These are phyloP conservation scores for Ophiostoma ips DNA, from an alignment of 2,329 filamentous ascomycete species.

Conservation along the genomic window DNA sequence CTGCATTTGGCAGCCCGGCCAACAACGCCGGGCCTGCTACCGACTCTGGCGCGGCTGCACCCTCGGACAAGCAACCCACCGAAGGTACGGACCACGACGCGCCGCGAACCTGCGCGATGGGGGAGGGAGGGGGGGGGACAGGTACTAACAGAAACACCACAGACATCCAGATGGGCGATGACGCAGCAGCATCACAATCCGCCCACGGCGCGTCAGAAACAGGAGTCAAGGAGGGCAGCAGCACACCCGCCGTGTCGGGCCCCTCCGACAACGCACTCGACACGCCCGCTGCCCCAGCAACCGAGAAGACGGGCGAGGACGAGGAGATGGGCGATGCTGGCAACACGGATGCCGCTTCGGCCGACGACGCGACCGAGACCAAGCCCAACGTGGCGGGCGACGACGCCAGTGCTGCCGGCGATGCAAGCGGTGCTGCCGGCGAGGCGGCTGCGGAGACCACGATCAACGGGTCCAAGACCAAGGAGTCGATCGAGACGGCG, in stretches of 20 bases:
- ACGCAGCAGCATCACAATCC: conserved; percentile 15
- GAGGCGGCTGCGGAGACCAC: not conserved
- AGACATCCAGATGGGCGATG: conserved; percentile 53
- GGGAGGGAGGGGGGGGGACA: not conserved
- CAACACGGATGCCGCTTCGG: not conserved
- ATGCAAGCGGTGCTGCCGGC: not conserved
- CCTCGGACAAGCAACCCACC: not conserved
- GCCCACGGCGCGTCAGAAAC: conserved; percentile 23
- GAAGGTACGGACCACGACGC: not conserved
- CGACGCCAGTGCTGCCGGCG: not conserved
- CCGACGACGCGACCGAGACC: conserved; percentile 3
- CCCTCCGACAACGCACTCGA: conserved; percentile 52
- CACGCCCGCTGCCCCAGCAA: conserved; percentile 31
- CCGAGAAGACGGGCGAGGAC: conserved; percentile 52
- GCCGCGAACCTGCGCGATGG: not conserved
- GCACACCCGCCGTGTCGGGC: conserved; percentile 39
- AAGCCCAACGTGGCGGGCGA: conserved; percentile 8
- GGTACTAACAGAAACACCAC: too few relatives aligned
- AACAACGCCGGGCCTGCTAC: not conserved
- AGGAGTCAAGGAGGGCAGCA: conserved; percentile 46
- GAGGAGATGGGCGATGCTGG: conserved; percentile 63
- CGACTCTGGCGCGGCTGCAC: not conserved
- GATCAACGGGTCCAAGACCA: conserved; percentile 48
- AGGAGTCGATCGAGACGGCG: conserved; percentile 68
- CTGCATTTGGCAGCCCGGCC: not conserved